These are phyloP conservation scores for Microcyclospora tardicrescens DNA, from an alignment of 2,329 filamentous ascomycete genomes.

Conservation along the genomic window DNA sequence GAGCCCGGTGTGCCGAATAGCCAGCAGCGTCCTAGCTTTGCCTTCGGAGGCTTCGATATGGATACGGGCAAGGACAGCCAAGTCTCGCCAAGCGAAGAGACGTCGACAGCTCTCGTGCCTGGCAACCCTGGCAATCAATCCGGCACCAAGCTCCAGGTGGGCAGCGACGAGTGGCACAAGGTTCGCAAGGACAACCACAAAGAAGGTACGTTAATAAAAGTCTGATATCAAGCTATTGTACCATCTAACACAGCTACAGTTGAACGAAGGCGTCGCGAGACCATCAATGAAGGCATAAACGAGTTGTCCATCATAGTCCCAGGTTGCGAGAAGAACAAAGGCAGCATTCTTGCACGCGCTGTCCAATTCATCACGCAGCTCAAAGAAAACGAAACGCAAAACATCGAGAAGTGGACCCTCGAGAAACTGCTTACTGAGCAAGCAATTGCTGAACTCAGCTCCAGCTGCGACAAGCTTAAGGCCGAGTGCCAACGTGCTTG, in stretches of 20 bases:
- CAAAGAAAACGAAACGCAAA: constrained; percentile 85
- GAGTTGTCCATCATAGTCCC: constrained; percentile 96
- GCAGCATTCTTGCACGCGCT: constrained; percentile 83
- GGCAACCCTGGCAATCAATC: constrained; percentile 28
- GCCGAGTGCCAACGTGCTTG: constrained; percentile 65
- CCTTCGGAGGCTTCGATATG: constrained; percentile 13
- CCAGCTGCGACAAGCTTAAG: constrained; percentile 78
- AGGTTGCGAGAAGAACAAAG: constrained; percentile 97
- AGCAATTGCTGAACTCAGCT: constrained; percentile 74
- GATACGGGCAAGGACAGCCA: constrained; percentile 2
- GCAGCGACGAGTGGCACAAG: constrained; percentile 96
- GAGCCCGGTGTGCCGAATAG: constrained; percentile 4
- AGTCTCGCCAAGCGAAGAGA: constrained; percentile 6
- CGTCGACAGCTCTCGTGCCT: constrained; percentile 5
- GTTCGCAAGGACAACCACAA: constrained; percentile 96
- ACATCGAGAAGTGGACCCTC: constrained; percentile 86
- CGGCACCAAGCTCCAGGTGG: constrained; percentile 65
- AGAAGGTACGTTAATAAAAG: constrained; percentile 57
- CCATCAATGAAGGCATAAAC: constrained; percentile 98
- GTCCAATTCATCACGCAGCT: constrained; percentile 91
- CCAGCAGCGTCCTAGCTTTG: constrained; percentile 2
- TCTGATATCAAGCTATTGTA: background rate
- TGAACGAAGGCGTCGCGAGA: constrained; percentile 88
- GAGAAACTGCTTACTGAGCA: constrained; percentile 85
- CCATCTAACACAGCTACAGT: constrained; percentile 41